Percentiles rank a stretch among this genome's conserved stretches.
Evolutionary conservation across 371 early-diverging fungal species (phyloP).

Genomic region (Dinochytrium kinnereticum): DNA sequence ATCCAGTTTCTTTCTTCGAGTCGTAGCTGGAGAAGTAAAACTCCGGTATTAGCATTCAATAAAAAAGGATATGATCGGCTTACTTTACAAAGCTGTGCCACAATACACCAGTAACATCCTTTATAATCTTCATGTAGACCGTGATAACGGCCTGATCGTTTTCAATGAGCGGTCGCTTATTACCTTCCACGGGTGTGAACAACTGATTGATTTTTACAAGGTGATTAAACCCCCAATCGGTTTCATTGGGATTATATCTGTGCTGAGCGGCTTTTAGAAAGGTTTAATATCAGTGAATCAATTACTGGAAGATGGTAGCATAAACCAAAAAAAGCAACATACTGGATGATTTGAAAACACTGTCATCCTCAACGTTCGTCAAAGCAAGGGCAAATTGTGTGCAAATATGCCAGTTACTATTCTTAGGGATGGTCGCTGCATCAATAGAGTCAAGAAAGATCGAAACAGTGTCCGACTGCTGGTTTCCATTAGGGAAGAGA

Average conservation of each 20-base stretch:
- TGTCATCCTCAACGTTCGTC: conserved; percentile 78
- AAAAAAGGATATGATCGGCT: too few relatives aligned
- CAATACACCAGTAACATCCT: conserved; percentile 89
- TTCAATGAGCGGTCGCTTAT: conserved; percentile 67
- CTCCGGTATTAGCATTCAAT: too few relatives aligned
- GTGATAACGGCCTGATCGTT: conserved; percentile 71
- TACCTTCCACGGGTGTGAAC: conserved; percentile 46
- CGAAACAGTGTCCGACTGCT: conserved; percentile 69
- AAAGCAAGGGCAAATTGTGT: conserved; percentile 84
- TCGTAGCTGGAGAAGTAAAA: conserved; percentile 68
- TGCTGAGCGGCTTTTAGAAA: conserved; percentile 71
- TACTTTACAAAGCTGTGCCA: conserved; percentile 93
- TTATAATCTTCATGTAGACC: conserved; percentile 78
- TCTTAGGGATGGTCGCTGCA: conserved; percentile 47
- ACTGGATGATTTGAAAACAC: conserved; percentile 66
- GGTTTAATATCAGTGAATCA: neutral
- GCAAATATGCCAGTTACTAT: conserved; percentile 83
- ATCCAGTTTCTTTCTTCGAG: conserved; percentile 90
- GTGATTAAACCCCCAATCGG: conserved; percentile 95
- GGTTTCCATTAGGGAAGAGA: conserved; percentile 91
- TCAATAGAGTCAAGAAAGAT: conserved; percentile 86
- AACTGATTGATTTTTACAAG: conserved; percentile 70
- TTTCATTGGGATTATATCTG: conserved; percentile 80
- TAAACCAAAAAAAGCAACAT: conserved; percentile 35
- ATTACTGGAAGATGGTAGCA: too few relatives aligned